Percentiles rank a stretch among this genome's conserved stretches.
phyloP scores from a whole-genome alignment of 441 rosid genomes.

The Mallotus repandus region DNA sequence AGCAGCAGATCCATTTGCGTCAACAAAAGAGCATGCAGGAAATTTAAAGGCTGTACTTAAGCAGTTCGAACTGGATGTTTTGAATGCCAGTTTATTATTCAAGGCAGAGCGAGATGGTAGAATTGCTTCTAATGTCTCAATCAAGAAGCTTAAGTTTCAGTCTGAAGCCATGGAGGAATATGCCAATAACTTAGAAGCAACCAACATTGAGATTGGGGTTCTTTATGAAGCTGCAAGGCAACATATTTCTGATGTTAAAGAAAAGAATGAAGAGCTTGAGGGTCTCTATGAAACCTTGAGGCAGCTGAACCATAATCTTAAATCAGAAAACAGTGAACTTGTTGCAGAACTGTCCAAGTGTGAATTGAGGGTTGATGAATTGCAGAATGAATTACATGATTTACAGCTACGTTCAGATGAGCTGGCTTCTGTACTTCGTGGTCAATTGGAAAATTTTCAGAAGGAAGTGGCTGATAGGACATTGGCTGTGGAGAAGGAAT shows the following conservation, averaged over 20 bases:
- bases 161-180: slow-evolving; percentile 54
- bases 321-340: slow-evolving; percentile 57
- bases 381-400: slow-evolving; percentile 61
- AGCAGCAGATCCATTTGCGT: slow-evolving; percentile 40
- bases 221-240: slow-evolving; percentile 66
- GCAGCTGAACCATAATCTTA: slow-evolving; percentile 40
- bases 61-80: slow-evolving; percentile 57
- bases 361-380: slow-evolving; percentile 40
- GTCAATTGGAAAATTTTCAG: slow-evolving; percentile 57
- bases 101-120: slow-evolving; percentile 46
- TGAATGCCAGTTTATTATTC: slow-evolving; percentile 39
- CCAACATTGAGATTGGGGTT: slow-evolving; percentile 57
- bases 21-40: slow-evolving; percentile 46
- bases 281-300: slow-evolving; percentile 44
- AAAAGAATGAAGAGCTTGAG: slow-evolving; percentile 52
- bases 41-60: slow-evolving; percentile 56
- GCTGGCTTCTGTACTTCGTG: slow-evolving; percentile 41
- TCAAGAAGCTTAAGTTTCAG: slow-evolving; percentile 46
- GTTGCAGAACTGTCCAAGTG: slow-evolving; percentile 42
- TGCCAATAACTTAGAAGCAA: slow-evolving; percentile 51
- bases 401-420: slow-evolving; percentile 53
- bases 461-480: slow-evolving; percentile 58
- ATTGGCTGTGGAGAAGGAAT: slow-evolving; percentile 50
- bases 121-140: slow-evolving; percentile 35
- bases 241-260: slow-evolving; percentile 41